phyloP scores from a whole-genome alignment of 345 rosid genomes.

The Angophora floribunda region DNA sequence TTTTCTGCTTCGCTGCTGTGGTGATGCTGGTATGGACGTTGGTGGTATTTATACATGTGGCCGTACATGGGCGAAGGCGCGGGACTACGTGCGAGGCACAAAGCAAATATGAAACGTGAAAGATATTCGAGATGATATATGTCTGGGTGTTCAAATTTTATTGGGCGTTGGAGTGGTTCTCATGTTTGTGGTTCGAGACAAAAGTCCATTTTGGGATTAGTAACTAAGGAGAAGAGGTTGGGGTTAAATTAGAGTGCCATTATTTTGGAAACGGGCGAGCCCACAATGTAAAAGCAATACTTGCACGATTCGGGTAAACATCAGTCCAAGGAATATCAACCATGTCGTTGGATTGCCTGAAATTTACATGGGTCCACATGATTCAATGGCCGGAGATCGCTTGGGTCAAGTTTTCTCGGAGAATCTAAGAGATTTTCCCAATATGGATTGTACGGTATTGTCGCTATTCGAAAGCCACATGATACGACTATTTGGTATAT shows the following conservation, averaged over 20 bases:
- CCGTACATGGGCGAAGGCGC: no score
- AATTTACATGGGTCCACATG: no score
- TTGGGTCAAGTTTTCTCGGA: fast-evolving
- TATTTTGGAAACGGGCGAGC: neutral
- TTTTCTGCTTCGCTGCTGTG: neutral
- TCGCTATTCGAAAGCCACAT: neutral
- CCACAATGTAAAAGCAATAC: neutral
- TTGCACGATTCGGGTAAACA: neutral
- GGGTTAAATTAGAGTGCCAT: neutral
- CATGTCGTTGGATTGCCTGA: neutral
- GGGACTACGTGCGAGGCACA: constrained; percentile 2
- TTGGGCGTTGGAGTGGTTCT: neutral
- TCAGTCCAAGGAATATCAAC: neutral
- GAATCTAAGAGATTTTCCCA: neutral
- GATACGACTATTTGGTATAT: neutral
- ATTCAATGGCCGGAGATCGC: fast-evolving
- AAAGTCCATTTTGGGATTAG: neutral
- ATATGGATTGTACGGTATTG: neutral
- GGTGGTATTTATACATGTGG: neutral
- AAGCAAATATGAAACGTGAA: neutral
- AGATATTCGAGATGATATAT: neutral
- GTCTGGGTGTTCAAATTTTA: neutral
- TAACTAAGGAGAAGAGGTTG: neutral
- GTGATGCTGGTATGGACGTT: neutral
- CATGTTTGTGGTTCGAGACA: neutral